phyloP scores from a whole-genome alignment of 139 green algal species.

The Picochlorum sp. region DNA sequence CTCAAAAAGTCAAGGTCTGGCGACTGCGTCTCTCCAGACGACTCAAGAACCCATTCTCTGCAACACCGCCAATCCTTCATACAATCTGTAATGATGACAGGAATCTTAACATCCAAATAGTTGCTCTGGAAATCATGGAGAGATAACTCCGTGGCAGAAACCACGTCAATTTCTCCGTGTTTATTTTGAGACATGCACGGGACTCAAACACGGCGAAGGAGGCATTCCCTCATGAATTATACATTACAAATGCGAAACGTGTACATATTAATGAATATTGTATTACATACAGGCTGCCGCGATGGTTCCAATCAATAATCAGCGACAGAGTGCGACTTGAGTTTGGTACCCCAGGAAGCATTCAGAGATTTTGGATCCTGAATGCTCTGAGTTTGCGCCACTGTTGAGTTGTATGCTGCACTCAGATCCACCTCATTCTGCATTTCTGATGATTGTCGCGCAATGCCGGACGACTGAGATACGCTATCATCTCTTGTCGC shows the following conservation, averaged over 20 bases:
- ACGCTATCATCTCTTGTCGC: background rate
- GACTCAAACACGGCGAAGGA: no score
- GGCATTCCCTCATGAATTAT: no score
- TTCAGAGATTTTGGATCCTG: background rate
- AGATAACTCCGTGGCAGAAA: background rate
- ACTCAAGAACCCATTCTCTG: constrained; percentile 3
- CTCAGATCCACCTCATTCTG: background rate
- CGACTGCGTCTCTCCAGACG: no score
- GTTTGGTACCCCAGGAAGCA: background rate
- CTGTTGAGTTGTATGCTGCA: constrained; percentile 1
- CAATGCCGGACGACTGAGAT: no score
- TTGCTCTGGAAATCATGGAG: constrained; percentile 13
- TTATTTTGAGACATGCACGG: no score
- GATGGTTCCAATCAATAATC: background rate
- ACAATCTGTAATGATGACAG: constrained; percentile 15
- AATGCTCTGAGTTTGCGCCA: constrained; percentile 1
- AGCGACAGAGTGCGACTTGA: background rate
- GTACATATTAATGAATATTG: no score
- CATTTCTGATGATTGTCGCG: background rate
- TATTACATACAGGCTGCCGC: no score
- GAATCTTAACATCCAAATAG: constrained; percentile 19
- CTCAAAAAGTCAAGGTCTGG: constrained; percentile 1
- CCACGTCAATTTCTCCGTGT: background rate
- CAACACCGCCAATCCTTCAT: constrained; percentile 10
- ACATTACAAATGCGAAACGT: no score